These are phyloP conservation scores for sunflower (Helianthus annuus) DNA, from an alignment of 129 eudicot genomes.

Conservation along the genomic window HanXRQr2.0-SUNRISE NC_035449.2:150354021-150354520, in stretches of 20 bases:
- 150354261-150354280: constrained; percentile 38
- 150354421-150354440: constrained; percentile 55
- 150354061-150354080: too few species aligned
- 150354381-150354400: constrained; percentile 39
- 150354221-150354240: constrained; percentile 13
- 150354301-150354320: constrained; percentile 17
- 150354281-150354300: constrained; percentile 13
- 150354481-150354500: not conserved
- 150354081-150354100: too few species aligned
- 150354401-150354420: constrained; percentile 58
- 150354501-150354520: not conserved
- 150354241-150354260: constrained; percentile 29
- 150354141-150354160: constrained; percentile 11
- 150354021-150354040: too few species aligned
- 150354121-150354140: too few species aligned
- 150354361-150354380: constrained; percentile 16
- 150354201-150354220: constrained; percentile 19
- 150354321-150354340: constrained; percentile 5
- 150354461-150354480: constrained; percentile 23
- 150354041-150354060: too few species aligned
- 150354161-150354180: constrained; percentile 18
- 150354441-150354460: constrained; percentile 76
- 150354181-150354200: not conserved
- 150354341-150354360: constrained; percentile 42
- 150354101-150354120: too few species aligned